Percentiles rank a stretch among this genome's conserved stretches.
These are phyloP conservation scores for Trichaptum fuscoviolaceum DNA, from an alignment of 768 basidiomycete genomes.

Conservation along the genomic window DNA sequence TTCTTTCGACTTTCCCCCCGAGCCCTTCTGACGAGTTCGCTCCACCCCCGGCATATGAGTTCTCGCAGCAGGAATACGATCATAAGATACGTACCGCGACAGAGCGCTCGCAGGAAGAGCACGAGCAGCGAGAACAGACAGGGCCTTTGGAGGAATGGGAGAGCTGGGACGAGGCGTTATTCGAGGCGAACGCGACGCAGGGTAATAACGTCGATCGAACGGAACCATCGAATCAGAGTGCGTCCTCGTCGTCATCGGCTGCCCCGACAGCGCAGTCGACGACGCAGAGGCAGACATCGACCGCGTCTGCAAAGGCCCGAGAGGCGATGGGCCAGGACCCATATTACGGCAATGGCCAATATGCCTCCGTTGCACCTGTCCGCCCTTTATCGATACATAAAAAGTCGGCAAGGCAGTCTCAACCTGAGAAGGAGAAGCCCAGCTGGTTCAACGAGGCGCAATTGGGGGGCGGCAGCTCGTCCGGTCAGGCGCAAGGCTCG, in stretches of 20 bases:
- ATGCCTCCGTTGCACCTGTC: slow-evolving; percentile 14
- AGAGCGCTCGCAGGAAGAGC: slow-evolving; percentile 33
- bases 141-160: slow-evolving; percentile 37
- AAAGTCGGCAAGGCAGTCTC: slow-evolving; percentile 14
- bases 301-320: neutral
- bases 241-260: neutral
- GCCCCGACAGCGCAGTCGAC: neutral
- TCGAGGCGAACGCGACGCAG: slow-evolving; percentile 26
- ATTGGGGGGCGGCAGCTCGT: slow-evolving; percentile 14
- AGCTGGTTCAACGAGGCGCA: slow-evolving; percentile 27
- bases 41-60: slow-evolving; percentile 40
- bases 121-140: neutral
- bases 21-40: slow-evolving; percentile 12
- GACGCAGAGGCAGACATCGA: slow-evolving; percentile 2
- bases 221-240: neutral
- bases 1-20: slow-evolving; percentile 11
- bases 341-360: neutral
- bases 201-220: neutral
- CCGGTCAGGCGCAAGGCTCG: slow-evolving; percentile 8
- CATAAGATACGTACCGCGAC: slow-evolving; percentile 43
- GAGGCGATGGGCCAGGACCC: neutral
- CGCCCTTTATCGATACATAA: slow-evolving; percentile 34
- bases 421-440: slow-evolving; percentile 21
- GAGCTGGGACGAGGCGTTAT: slow-evolving; percentile 41
- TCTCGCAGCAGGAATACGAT: slow-evolving; percentile 39